These are phyloP conservation scores for Amniculicola lignicola DNA, from an alignment of 495 filamentous ascomycete genomes.

Conservation along the genomic window DNA sequence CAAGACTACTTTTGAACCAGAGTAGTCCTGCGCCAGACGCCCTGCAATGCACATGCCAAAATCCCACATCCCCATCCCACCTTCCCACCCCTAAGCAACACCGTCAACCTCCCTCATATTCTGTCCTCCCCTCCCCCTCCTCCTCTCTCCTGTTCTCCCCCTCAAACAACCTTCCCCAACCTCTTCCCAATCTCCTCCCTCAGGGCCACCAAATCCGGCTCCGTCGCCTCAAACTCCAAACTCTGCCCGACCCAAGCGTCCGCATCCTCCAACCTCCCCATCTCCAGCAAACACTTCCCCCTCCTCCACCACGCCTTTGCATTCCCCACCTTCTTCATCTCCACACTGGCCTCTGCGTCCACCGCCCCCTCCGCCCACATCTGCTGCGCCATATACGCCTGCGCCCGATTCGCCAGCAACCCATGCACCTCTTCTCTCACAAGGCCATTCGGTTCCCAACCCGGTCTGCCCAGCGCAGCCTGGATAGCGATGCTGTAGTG, in stretches of 20 bases:
- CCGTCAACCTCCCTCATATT: neutral
- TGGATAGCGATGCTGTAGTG: conserved; percentile 80
- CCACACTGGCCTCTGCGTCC: conserved; percentile 86
- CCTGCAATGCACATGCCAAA: conserved; percentile 17
- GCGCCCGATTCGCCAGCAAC: conserved; percentile 82
- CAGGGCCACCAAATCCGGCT: conserved; percentile 65
- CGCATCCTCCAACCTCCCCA: conserved; percentile 83
- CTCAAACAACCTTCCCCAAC: conserved; percentile 2
- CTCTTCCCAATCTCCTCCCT: conserved; percentile 63
- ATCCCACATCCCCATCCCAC: neutral
- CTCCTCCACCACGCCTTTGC: conserved; percentile 91
- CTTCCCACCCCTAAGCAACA: neutral
- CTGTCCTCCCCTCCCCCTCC: conserved; percentile 9
- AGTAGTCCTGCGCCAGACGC: conserved; percentile 6
- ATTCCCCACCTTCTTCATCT: conserved; percentile 80
- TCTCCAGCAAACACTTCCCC: conserved; percentile 80
- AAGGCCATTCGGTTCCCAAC: conserved; percentile 80
- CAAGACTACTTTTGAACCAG: too few species aligned
- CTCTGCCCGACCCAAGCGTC: conserved; percentile 66
- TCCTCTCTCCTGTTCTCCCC: too few species aligned
- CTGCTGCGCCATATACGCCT: conserved; percentile 77
- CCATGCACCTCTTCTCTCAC: conserved; percentile 77
- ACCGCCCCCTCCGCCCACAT: conserved; percentile 76
- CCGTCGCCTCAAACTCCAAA: conserved; percentile 79
- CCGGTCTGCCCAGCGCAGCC: conserved; percentile 77